Conservation (phyloP, 805 yeast genomes). For the Starmera quercuum region DNA sequence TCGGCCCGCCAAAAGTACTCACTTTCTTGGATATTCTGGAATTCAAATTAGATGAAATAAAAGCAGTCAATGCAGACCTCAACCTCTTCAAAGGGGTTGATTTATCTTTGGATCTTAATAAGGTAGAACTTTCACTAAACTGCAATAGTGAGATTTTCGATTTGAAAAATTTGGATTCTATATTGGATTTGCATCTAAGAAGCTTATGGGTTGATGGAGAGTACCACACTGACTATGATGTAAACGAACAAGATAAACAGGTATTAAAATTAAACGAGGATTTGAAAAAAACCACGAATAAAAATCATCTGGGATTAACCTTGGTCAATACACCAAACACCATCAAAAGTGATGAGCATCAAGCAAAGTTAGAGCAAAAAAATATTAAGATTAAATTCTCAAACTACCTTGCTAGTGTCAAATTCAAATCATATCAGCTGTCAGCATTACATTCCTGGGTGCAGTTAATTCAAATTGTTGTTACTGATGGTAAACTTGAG, state of each 20-base stretch:
- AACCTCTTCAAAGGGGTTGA: conserved; percentile 27
- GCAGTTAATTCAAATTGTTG: conserved; percentile 64
- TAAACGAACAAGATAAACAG: conserved; percentile 10
- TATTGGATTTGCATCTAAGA: conserved; percentile 22
- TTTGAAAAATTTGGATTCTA: conserved; percentile 29
- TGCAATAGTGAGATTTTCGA: conserved; percentile 31
- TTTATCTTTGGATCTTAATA: conserved; percentile 33
- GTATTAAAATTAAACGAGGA: conserved; percentile 11
- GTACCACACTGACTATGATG: conserved; percentile 12
- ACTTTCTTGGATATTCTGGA: conserved; percentile 67
- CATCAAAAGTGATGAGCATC: conserved; percentile 16
- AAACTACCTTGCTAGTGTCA: conserved; percentile 37
- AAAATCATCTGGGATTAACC: conserved; percentile 2
- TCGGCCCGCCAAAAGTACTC: conserved; percentile 61
- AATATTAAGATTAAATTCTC: conserved; percentile 29
- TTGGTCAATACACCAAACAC: conserved; percentile 10
- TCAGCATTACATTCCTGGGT: conserved; percentile 77
- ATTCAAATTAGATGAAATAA: conserved; percentile 40
- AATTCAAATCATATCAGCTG: conserved; percentile 46
- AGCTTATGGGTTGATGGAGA: conserved; percentile 13
- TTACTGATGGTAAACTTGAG: conserved; percentile 50
- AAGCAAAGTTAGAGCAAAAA: conserved; percentile 14
- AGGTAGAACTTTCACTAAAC: conserved; percentile 23
- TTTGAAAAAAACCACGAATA: conserved; percentile 9
- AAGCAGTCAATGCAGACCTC: conserved; percentile 14